phyloP scores from a whole-genome alignment of 371 early-diverging fungal genomes.

The Sporodiniella umbellata region DNA sequence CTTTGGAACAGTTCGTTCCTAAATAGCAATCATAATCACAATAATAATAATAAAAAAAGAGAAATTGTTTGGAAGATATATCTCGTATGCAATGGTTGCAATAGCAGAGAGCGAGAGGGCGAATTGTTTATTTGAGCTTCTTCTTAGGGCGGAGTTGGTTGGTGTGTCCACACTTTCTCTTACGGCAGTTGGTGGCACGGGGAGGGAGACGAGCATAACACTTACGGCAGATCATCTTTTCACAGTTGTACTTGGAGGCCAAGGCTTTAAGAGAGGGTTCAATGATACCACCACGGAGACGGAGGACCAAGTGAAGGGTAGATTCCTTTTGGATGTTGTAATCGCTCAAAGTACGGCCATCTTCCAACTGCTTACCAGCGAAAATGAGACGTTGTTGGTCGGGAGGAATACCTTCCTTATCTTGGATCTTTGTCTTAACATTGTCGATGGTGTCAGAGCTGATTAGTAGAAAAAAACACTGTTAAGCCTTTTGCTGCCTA shows the following conservation, averaged over 20 bases:
- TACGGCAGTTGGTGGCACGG: constrained; percentile 99
- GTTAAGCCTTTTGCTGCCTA: too few species aligned
- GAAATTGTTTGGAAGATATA: too few species aligned
- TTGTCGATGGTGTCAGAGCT: constrained; percentile 58
- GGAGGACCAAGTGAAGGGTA: constrained; percentile 95
- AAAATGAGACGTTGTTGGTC: constrained; percentile 99
- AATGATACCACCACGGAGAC: constrained; percentile 96
- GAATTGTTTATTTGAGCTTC: constrained; percentile 50
- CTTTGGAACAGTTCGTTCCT: constrained; percentile 35
- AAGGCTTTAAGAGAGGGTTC: constrained; percentile 94
- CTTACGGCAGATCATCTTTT: constrained; percentile 98
- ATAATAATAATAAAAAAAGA: too few species aligned
- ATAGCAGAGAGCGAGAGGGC: too few species aligned
- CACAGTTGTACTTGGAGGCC: constrained; percentile 97
- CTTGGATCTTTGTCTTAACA: constrained; percentile 97
- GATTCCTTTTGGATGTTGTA: constrained; percentile 93
- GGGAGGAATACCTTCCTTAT: constrained; percentile 98
- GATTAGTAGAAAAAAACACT: too few species aligned
- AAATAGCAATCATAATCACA: too few species aligned
- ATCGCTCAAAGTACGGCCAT: constrained; percentile 83
- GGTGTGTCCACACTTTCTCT: constrained; percentile 99
- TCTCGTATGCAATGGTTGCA: too few species aligned
- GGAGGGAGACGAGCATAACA: constrained; percentile 98
- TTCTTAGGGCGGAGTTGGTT: constrained; percentile 98
- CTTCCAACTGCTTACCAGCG: constrained; percentile 99